These are phyloP conservation scores for Paragyromitra xinjiangensis DNA, from an alignment of 495 filamentous ascomycete genomes.

Conservation along the genomic window DNA sequence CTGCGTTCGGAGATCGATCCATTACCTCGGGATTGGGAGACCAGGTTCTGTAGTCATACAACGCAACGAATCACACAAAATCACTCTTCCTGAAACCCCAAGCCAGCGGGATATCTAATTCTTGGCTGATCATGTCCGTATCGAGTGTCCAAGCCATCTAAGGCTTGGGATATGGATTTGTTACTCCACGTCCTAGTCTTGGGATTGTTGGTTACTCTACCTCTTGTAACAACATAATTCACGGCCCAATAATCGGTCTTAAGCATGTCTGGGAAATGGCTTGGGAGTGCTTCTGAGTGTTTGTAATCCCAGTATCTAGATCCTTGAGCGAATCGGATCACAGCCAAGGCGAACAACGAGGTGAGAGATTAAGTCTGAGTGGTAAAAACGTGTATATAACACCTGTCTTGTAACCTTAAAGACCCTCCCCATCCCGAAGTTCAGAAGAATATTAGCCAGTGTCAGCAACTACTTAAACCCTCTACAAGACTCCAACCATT, in stretches of 20 bases:
- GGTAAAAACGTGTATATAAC: neutral
- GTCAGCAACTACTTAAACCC: neutral
- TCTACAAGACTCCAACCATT: neutral
- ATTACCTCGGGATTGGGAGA: neutral
- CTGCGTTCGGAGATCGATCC: neutral
- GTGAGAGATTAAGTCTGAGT: neutral
- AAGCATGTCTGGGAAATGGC: neutral
- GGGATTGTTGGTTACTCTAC: conserved; percentile 7
- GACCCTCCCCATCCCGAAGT: neutral
- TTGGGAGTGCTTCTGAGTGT: neutral
- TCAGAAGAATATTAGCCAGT: neutral
- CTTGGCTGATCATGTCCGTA: neutral
- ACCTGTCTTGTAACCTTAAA: neutral
- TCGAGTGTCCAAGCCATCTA: neutral
- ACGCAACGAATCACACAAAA: neutral
- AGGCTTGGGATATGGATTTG: neutral
- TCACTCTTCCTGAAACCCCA: neutral
- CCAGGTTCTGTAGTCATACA: neutral
- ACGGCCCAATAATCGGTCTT: conserved; percentile 1
- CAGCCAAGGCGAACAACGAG: neutral
- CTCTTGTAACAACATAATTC: neutral
- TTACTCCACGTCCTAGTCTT: conserved; percentile 5
- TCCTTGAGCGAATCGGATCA: neutral
- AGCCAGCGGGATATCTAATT: neutral
- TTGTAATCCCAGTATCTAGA: neutral